Conservation (phyloP, 768 basidiomycete species). For the Tephrocybe sp. region DNA sequence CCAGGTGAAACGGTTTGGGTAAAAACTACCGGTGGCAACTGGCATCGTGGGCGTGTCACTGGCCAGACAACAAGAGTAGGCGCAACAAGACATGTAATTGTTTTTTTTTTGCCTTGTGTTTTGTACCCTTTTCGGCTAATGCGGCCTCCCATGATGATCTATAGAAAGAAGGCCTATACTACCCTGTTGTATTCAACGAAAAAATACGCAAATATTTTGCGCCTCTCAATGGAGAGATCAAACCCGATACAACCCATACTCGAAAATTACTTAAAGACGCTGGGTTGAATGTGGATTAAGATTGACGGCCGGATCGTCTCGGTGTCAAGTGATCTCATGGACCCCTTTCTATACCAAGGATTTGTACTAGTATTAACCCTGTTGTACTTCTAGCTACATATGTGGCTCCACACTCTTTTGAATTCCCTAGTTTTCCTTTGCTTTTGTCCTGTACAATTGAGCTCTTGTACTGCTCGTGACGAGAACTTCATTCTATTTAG, state of each 20-base stretch:
- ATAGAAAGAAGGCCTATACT: conserved; percentile 51
- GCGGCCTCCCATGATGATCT: not conserved
- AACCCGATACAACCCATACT: conserved; percentile 50
- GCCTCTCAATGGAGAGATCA: conserved; percentile 64
- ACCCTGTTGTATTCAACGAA: conserved; percentile 46
- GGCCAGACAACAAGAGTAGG: conserved; percentile 42
- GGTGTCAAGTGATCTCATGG: not conserved
- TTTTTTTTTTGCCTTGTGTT: not conserved
- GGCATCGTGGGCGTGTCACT: conserved; percentile 48
- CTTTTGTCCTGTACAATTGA: too few relatives aligned
- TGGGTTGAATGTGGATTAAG: conserved; percentile 37
- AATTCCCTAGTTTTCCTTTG: too few relatives aligned
- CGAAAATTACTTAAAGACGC: conserved; percentile 45
- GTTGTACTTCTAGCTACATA: too few relatives aligned
- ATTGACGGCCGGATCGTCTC: not conserved
- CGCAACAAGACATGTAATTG: conserved; percentile 43
- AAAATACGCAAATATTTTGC: conserved; percentile 59
- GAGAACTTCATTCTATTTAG: too few relatives aligned
- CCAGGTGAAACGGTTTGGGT: conserved; percentile 51
- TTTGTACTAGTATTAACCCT: too few relatives aligned
- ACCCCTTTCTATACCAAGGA: not conserved
- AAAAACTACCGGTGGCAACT: conserved; percentile 44
- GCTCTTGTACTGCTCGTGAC: too few relatives aligned
- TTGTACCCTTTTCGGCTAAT: conserved; percentile 1
- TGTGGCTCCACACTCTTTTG: too few relatives aligned